Percentiles rank a stretch among this genome's conserved stretches.
These are phyloP conservation scores for Albugo laibachii DNA, from an alignment of 352 stramenopile genomes.

Conservation along the genomic window DNA sequence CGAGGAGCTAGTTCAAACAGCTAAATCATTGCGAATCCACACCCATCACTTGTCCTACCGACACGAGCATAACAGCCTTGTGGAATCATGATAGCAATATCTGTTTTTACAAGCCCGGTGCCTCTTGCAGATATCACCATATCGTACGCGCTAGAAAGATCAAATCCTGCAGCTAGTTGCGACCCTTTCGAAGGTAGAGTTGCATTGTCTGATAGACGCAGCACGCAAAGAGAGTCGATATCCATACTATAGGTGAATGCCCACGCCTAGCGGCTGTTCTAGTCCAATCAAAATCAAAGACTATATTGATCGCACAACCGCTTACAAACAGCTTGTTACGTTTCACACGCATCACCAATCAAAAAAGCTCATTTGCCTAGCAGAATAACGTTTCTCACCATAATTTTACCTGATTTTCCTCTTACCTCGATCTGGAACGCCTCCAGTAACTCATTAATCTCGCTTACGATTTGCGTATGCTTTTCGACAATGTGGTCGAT, in stretches of 20 bases:
- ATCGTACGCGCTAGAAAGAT: slow-evolving; percentile 73
- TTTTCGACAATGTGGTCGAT: slow-evolving; percentile 25
- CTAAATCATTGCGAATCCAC: neutral
- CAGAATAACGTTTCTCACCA: too few species aligned
- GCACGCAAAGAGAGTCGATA: slow-evolving; percentile 33
- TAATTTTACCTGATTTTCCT: too few species aligned
- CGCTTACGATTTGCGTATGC: slow-evolving; percentile 35
- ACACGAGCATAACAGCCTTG: slow-evolving; percentile 90
- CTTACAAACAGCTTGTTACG: too few species aligned
- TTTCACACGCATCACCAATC: too few species aligned
- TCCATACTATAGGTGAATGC: too few species aligned
- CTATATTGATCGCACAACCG: too few species aligned
- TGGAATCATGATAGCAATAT: slow-evolving; percentile 89
- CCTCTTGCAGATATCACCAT: slow-evolving; percentile 78
- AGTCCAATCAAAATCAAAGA: too few species aligned
- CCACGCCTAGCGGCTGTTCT: too few species aligned
- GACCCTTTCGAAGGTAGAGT: slow-evolving; percentile 65
- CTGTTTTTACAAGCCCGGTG: slow-evolving; percentile 94
- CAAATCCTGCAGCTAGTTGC: slow-evolving; percentile 52
- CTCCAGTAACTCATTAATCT: slow-evolving; percentile 66
- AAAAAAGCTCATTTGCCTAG: too few species aligned
- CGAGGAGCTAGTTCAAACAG: slow-evolving; percentile 23
- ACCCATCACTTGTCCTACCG: slow-evolving; percentile 13
- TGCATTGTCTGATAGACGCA: slow-evolving; percentile 68
- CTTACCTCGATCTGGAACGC: slow-evolving; percentile 24